phyloP scores from a whole-genome alignment of 768 basidiomycete genomes.

The Hygrocybe punicea region DNA sequence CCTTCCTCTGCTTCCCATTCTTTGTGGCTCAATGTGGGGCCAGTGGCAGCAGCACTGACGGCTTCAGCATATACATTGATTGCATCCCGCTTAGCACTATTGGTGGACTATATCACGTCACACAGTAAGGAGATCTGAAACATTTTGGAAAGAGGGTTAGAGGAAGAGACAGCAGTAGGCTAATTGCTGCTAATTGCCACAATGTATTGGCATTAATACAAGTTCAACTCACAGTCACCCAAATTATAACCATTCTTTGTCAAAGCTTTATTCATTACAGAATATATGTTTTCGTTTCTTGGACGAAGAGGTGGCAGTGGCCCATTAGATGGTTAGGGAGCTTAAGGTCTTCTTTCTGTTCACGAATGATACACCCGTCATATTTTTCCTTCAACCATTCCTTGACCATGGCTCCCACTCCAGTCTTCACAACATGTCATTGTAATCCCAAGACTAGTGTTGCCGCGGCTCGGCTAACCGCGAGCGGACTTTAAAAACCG shows the following conservation, averaged over 20 bases:
- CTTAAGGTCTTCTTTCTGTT: slow-evolving; percentile 90
- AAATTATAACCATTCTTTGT: too few species aligned
- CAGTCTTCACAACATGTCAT: slow-evolving; percentile 46
- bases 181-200: too few species aligned
- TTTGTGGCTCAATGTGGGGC: slow-evolving; percentile 62
- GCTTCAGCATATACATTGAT: slow-evolving; percentile 98
- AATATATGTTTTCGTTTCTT: too few species aligned
- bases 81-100: slow-evolving; percentile 88
- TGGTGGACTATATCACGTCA: slow-evolving; percentile 86
- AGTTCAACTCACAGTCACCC: too few species aligned
- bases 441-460: background rate
- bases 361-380: slow-evolving; percentile 78
- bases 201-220: too few species aligned
- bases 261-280: too few species aligned
- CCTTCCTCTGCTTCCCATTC: slow-evolving; percentile 48
- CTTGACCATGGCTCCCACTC: slow-evolving; percentile 85
- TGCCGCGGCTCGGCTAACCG: too few species aligned
- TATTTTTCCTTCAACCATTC: slow-evolving; percentile 95
- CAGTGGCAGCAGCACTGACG: slow-evolving; percentile 73
- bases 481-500: too few species aligned
- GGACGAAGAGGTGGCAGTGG: slow-evolving; percentile 84
- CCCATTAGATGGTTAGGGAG: slow-evolving; percentile 96
- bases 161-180: too few species aligned
- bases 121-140: slow-evolving; percentile 85
- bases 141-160: slow-evolving; percentile 86